Base-by-base conservation (phyloP, 441 rosid species). In the Erodium trifolium region DNA sequence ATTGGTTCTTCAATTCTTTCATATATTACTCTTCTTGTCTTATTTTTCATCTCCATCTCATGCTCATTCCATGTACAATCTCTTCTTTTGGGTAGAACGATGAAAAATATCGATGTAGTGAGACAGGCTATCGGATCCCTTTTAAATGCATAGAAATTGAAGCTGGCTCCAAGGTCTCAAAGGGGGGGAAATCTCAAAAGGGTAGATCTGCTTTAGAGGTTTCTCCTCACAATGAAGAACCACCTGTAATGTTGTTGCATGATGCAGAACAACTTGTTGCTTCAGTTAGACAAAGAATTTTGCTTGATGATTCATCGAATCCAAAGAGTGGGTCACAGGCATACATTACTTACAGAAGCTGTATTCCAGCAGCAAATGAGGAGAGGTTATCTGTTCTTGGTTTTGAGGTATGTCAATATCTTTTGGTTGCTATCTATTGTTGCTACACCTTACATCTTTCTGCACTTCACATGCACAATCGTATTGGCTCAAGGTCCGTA, bases 41-140 rank as follows among this genome's bases (percentile, higher is more conserved):
- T 55, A 14, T 2, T 55, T 55, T 55, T 0, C 62, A 55, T 55
- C 19, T 1, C 8, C 16, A 18, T 16, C 27, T 16, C 62, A 17
- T 55, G 62, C 62, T 55, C 19, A 55, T 55, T 55, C 62, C 19
- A 14, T 16, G 23, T 6, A 16, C 16, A 23, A 23, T 55, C 23
- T 51, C 16, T 51, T 16, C 17, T 55, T 55, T 55, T 6, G 23
- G 62, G 78, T 77, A 93, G 97, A 85, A 76, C 71, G 84, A 82
- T 73, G 81, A 78, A 16, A 87, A 84, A 71, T 90, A 84, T 78
- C 92, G 91, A 12, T 93, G 98, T 71, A 89, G 98, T 73, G 98
- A 90, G 82, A 93, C 97, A 0, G 93, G 96, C 35, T 87, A 92
- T 76, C 92, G 96, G 0, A 88, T 93, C 77, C 91, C 96, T 65